Evolutionary conservation across 495 filamentous ascomycete species (phyloP), one percentile per base, ranked within the genome.

Genomic region (Aspergillus leporis): DNA sequence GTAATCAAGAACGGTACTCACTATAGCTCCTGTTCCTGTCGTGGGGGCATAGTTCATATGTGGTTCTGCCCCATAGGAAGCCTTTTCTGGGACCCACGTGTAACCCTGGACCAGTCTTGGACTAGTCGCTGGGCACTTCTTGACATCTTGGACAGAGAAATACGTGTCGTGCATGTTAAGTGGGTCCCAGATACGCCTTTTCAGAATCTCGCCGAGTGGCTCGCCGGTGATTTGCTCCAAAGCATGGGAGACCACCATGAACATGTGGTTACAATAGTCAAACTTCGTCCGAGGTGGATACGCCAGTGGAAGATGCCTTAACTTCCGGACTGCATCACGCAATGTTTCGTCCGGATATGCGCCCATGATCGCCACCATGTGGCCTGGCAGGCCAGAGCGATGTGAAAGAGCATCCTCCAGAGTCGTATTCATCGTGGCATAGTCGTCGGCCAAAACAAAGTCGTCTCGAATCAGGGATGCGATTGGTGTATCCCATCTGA

Each of bases 231-330:
- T 30, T 22, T 66, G 66, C 66, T 84, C 72, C 0, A 83, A 53
- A 10, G 68, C 66, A 60, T 84, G 70, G 31, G 72, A 64, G 0
- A 74, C 74, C 5, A 72, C 70, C 30, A 75, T 69, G 57, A 67
- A 86, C 74, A 81, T 79, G 52, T 76, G 61, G 43, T 85, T 85
- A 62, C 73, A 81, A 58, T 85, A 85, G 36, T 76, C 68, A 38
- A 65, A 83, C 16, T 13, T 61, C 6, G 67, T 72, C 4, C 78
- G 68, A 16, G 72, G 72, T 31, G 72, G 66, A 14, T 56, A 55
- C 0, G 68, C 72, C 45, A 78, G 53, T 1, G 74, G 74, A 34
- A 81, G 45, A 58, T 78, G 58, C 28, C 76, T 59, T 34, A 83
- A 48, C 13, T 60, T 64, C 5, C 78, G 65, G 9, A 75, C 73